phyloP scores from a whole-genome alignment of 1,284 basidiomycete genomes.

The Amylostereum areolatum region DNA sequence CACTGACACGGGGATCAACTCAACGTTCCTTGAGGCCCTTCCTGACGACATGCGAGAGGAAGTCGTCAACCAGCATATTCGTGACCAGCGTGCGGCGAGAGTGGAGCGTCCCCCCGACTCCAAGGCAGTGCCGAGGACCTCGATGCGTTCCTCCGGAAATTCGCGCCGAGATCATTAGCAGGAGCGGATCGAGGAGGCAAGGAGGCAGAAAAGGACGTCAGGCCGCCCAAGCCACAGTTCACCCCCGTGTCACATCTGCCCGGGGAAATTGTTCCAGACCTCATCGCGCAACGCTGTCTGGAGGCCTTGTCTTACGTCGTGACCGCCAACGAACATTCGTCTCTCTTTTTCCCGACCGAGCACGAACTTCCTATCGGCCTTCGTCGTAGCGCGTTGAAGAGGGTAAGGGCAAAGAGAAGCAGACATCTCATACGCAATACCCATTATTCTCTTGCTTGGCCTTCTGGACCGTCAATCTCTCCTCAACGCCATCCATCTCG shows the following conservation, averaged over 20 bases:
- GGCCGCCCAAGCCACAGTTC: conserved; percentile 25
- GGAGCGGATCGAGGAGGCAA: conserved; percentile 78
- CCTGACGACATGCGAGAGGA: conserved; percentile 99
- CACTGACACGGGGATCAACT: conserved; percentile 97
- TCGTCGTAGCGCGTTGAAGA: conserved; percentile 63
- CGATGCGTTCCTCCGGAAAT: conserved; percentile 95
- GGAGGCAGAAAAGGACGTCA: conserved; percentile 46
- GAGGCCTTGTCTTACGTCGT: conserved; percentile 87
- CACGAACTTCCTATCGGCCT: conserved; percentile 83
- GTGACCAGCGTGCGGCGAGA: conserved; percentile 78
- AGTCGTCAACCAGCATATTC: conserved; percentile 94
- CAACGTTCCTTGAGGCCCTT: conserved; percentile 94
- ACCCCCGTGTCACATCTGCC: conserved; percentile 60
- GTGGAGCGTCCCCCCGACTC: conserved; percentile 73
- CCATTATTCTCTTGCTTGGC: conserved; percentile 85
- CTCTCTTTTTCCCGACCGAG: conserved; percentile 90
- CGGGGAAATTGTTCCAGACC: conserved; percentile 80
- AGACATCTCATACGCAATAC: conserved; percentile 74
- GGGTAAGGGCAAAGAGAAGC: conserved; percentile 91
- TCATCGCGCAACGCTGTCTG: conserved; percentile 89
- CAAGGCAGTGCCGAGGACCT: conserved; percentile 90
- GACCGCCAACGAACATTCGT: conserved; percentile 73
- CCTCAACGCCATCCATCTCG: conserved; percentile 84
- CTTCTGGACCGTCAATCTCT: conserved; percentile 82
- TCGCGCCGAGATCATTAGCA: conserved; percentile 94